phyloP scores from a whole-genome alignment of 2,329 filamentous ascomycete genomes.

The Endocalyx cinctus region DNA sequence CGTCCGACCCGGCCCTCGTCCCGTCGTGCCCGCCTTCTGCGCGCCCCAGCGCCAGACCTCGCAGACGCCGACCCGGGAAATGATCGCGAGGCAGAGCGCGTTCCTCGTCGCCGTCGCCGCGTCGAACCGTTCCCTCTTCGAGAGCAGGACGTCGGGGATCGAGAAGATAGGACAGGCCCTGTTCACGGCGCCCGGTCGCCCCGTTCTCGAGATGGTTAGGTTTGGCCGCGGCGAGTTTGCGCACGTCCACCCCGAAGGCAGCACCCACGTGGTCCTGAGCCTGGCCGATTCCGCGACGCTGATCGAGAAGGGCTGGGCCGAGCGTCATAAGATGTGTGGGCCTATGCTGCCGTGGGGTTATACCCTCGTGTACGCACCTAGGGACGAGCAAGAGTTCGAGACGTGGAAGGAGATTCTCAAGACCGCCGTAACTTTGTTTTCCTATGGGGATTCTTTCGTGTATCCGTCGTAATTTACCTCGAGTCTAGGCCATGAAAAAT shows the following conservation, averaged over 20 bases:
- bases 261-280: constrained; percentile 33
- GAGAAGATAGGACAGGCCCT: too few relatives aligned
- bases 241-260: constrained; percentile 36
- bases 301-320: constrained; percentile 34
- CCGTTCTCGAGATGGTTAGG: too few relatives aligned
- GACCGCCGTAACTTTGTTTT: too few relatives aligned
- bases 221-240: constrained; percentile 30
- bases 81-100: constrained; percentile 16
- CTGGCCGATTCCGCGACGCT: constrained; percentile 31
- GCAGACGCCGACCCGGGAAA: constrained; percentile 12
- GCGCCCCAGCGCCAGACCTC: constrained; percentile 35
- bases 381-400: constrained; percentile 30
- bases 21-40: constrained; percentile 29
- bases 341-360: constrained; percentile 30
- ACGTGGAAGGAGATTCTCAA: constrained; percentile 22
- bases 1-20: too few relatives aligned
- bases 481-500: too few relatives aligned
- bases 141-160: too few relatives aligned
- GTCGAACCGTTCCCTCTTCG: constrained; percentile 23
- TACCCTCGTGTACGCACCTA: constrained; percentile 36
- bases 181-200: too few relatives aligned
- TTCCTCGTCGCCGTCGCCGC: constrained; percentile 25
- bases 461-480: too few relatives aligned
- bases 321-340: constrained; percentile 33
- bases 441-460: too few relatives aligned